Base-by-base conservation (phyloP, 2,329 filamentous ascomycete genomes). In the Thermomyces lanuginosus region DNA sequence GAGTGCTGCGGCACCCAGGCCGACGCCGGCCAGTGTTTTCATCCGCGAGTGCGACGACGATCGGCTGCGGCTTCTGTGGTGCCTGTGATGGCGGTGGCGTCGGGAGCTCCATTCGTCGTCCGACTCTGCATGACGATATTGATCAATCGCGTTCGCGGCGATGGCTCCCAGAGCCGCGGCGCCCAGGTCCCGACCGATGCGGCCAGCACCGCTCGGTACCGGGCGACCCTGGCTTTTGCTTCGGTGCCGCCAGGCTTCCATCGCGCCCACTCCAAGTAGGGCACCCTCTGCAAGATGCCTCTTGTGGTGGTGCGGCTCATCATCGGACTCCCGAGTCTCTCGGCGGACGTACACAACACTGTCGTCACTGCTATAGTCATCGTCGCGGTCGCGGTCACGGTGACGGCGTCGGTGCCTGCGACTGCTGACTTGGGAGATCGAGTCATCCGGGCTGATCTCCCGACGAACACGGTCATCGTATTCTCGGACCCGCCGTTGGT, bases 111-210 rank as follows among this genome's bases (percentile, higher is more conserved):
- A 44, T 14, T 51, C 51, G 31, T 53, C 51, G 22, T 58, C 53
- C 16, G 51, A 43, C 3, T 55, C 59, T 27, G 49, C 48, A 41
- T 56, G 59, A 28, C 56, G 54, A 16, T 57, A 59, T 28, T 63
- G 56, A 8, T 55, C 58, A 26, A 71, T 54, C 15, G 62, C 69
- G 42, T 72, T 67, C 9, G 68, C 69, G 24, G 68, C 68, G 17
- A 71, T 58, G 12, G 67, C 71, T 28, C 71, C 71, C 3, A 74
- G 45, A 7, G 67, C 67, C 30, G 67, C 70, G 32, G 69, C 71
- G 21, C 69, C 69, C 20, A 72, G 49, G 22, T 66, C 60, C 38
- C 63, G 53, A 5, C 54, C 52, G 8, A 60, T 31, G 13, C 56
- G 64, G 24, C 64, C 58, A 18, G 63, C 44, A 16, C 59, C 58